A percentile compares a stretch with the other conserved stretches of the same genome.
These are phyloP conservation scores for Aspergillus japonicus DNA, from an alignment of 2,329 filamentous ascomycete genomes.

Conservation along the genomic window DNA sequence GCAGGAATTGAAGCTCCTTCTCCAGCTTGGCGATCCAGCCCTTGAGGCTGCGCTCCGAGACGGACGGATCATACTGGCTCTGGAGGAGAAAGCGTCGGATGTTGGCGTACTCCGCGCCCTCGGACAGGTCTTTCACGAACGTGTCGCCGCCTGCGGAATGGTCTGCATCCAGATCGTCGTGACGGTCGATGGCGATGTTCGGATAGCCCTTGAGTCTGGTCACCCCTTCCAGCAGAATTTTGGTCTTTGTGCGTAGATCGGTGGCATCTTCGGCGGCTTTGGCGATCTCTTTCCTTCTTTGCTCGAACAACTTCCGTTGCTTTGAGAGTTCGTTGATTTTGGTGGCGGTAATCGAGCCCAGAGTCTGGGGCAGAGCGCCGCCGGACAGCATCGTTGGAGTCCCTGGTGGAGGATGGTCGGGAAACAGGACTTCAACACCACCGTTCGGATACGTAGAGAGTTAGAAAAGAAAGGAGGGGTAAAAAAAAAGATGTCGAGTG, in stretches of 20 bases:
- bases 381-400: slow-evolving; percentile 28
- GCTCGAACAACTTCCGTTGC: slow-evolving; percentile 51
- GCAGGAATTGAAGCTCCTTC: slow-evolving; percentile 49
- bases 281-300: slow-evolving; percentile 46
- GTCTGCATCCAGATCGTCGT: slow-evolving; percentile 32
- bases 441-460: background rate
- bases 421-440: background rate
- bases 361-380: slow-evolving; percentile 51
- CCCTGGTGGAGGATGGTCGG: background rate
- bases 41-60: slow-evolving; percentile 48
- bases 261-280: slow-evolving; percentile 29
- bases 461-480: background rate
- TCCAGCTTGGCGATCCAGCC: slow-evolving; percentile 52
- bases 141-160: background rate
- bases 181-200: slow-evolving; percentile 35
- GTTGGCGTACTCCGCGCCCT: slow-evolving; percentile 39
- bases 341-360: slow-evolving; percentile 55
- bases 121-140: slow-evolving; percentile 19
- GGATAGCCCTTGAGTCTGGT: slow-evolving; percentile 39
- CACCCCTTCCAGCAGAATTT: slow-evolving; percentile 38
- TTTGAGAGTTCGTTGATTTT: slow-evolving; percentile 59
- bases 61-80: slow-evolving; percentile 53
- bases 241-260: slow-evolving; percentile 33
- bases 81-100: slow-evolving; percentile 55
- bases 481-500: background rate